Percentiles rank a stretch among this genome's conserved stretches.
Conservation (phyloP, 768 basidiomycete species). For the Pulveroboletus sp. region DNA sequence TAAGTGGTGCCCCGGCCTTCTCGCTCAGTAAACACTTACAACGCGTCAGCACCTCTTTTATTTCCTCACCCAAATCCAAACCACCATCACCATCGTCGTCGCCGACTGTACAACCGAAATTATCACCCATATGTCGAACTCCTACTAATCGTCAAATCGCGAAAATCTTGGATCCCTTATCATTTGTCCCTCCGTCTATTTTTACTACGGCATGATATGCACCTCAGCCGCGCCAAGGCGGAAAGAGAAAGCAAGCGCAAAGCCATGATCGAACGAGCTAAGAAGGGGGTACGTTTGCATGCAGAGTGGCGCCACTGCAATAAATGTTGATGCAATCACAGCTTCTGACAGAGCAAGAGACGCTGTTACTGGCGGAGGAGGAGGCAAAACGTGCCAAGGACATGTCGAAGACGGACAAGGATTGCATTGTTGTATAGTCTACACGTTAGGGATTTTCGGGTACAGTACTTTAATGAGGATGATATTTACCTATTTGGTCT, state of each 20-base stretch:
- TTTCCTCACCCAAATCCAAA: slow-evolving; percentile 22
- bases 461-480: no score
- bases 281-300: slow-evolving; percentile 62
- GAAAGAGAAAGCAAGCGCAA: slow-evolving; percentile 69
- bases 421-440: slow-evolving; percentile 58
- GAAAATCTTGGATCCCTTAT: slow-evolving; percentile 35
- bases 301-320: neutral
- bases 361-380: slow-evolving; percentile 52
- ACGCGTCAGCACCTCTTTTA: slow-evolving; percentile 48
- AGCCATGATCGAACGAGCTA: slow-evolving; percentile 69
- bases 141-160: slow-evolving; percentile 34
- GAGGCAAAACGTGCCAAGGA: slow-evolving; percentile 41
- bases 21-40: slow-evolving; percentile 58
- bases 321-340: slow-evolving; percentile 21
- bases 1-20: slow-evolving; percentile 40
- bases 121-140: slow-evolving; percentile 24
- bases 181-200: slow-evolving; percentile 66
- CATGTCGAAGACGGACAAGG: slow-evolving; percentile 33
- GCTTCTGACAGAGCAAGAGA: slow-evolving; percentile 66
- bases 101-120: slow-evolving; percentile 15
- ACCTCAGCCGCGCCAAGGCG: slow-evolving; percentile 63
- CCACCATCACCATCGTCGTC: slow-evolving; percentile 1
- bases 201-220: slow-evolving; percentile 61
- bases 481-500: neutral
- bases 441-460: no score